A percentile compares a stretch with the other conserved stretches of the same genome.
Evolutionary conservation across 1,284 basidiomycete genomes (phyloP).

Genomic region (Microbotryum saponariae): DNA sequence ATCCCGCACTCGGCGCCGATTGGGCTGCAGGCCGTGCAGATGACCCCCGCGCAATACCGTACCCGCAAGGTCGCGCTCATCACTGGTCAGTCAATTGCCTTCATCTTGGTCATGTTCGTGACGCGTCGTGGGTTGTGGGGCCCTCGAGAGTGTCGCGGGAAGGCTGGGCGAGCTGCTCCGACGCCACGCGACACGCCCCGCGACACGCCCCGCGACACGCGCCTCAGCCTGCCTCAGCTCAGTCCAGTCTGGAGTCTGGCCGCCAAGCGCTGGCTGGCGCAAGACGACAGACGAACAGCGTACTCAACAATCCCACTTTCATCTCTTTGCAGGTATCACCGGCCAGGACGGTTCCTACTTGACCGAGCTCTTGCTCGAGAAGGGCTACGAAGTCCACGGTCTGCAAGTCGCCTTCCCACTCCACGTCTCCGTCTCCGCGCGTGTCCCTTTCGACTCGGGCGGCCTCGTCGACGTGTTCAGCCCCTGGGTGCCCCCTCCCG

Average conservation of each 20-base stretch:
- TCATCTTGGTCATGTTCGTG: conserved; percentile 11
- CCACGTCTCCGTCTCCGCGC: too few species aligned
- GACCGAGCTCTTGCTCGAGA: conserved; percentile 73
- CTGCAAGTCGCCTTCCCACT: conserved; percentile 14
- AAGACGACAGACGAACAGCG: background rate
- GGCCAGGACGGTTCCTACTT: conserved; percentile 86
- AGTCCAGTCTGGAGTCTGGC: too few species aligned
- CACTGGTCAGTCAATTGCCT: conserved; percentile 54
- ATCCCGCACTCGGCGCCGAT: too few species aligned
- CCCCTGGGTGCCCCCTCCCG: background rate
- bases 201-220: background rate
- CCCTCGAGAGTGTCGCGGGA: background rate
- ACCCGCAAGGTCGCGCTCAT: conserved; percentile 82
- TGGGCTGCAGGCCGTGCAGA: conserved; percentile 4
- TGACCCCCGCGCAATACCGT: conserved; percentile 59
- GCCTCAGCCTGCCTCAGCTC: conserved; percentile 1
- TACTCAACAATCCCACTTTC: background rate
- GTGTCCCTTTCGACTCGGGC: background rate
- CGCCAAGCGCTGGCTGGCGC: background rate
- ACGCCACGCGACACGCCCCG: background rate
- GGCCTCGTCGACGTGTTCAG: background rate
- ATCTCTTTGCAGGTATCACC: conserved; percentile 61
- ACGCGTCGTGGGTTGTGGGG: background rate
- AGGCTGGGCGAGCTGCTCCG: background rate
- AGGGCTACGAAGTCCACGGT: conserved; percentile 82